Evolutionary conservation across 371 early-diverging fungal genomes (phyloP).

Genomic region (Nosema granulosis): DNA sequence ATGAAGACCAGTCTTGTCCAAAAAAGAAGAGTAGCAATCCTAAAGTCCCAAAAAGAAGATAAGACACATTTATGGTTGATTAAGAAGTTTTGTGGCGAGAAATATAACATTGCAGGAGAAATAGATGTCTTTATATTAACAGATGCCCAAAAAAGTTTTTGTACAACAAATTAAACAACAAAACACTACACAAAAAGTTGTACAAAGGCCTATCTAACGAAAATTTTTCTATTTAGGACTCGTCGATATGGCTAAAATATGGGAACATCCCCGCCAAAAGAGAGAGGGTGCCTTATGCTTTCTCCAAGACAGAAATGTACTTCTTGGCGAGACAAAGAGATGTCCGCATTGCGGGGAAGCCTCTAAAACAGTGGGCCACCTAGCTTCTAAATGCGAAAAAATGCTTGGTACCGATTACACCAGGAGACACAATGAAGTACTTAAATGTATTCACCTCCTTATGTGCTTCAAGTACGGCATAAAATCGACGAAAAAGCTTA

Average conservation of each 20-base stretch:
- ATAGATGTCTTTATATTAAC: too few relatives aligned
- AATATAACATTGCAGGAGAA: too few relatives aligned
- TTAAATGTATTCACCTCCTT: conserved; percentile 14
- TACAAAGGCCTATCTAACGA: not conserved
- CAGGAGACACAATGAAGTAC: conserved; percentile 8
- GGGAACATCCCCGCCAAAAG: not conserved
- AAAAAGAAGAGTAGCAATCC: conserved; percentile 2
- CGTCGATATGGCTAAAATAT: not conserved
- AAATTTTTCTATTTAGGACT: not conserved
- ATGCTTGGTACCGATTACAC: not conserved
- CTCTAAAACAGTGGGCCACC: not conserved
- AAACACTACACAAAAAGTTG: conserved; percentile 3
- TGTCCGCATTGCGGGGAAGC: not conserved
- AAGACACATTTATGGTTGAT: not conserved
- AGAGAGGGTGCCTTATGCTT: conserved; percentile 1
- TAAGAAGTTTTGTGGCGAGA: not conserved
- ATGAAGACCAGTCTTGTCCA: not conserved
- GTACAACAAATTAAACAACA: not conserved
- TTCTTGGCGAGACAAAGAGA: not conserved
- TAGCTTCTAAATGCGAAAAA: not conserved
- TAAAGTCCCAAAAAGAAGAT: not conserved
- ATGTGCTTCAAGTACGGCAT: not conserved
- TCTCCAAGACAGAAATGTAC: conserved; percentile 1
- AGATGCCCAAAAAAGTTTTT: not conserved
- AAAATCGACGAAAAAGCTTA: conserved; percentile 1